phyloP scores from a whole-genome alignment of 2,329 filamentous ascomycete species.

The Aspergillus spinulosporus region DNA sequence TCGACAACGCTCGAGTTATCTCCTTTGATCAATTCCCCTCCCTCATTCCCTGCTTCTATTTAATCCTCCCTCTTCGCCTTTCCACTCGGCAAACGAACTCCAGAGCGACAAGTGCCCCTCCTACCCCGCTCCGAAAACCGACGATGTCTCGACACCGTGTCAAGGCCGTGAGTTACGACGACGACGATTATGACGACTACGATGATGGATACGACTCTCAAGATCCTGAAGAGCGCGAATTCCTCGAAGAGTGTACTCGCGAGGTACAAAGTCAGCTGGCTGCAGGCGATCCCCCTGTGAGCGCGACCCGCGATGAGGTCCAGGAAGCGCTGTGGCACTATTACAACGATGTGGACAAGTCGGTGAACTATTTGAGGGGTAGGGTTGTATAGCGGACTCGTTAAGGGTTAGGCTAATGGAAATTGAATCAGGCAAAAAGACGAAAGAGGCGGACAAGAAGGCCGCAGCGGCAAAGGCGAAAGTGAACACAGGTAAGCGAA shows the following conservation, averaged over 20 bases:
- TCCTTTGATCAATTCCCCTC: too few relatives aligned
- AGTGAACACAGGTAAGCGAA: slow-evolving; percentile 28
- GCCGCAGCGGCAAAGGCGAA: slow-evolving; percentile 26
- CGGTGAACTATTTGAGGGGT: slow-evolving; percentile 75
- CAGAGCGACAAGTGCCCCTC: slow-evolving; percentile 1
- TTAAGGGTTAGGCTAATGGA: slow-evolving; percentile 5
- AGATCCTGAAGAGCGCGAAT: slow-evolving; percentile 49
- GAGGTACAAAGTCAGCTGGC: slow-evolving; percentile 69
- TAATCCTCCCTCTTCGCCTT: not conserved
- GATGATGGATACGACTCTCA: slow-evolving; percentile 44
- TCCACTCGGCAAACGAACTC: not conserved
- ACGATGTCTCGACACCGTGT: slow-evolving; percentile 49
- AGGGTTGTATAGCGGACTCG: slow-evolving; percentile 31
- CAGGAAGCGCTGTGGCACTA: slow-evolving; percentile 93
- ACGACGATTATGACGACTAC: slow-evolving; percentile 39
- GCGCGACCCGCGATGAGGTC: slow-evolving; percentile 69
- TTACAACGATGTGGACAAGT: slow-evolving; percentile 88
- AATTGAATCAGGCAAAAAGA: slow-evolving; percentile 32
- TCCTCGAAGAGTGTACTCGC: slow-evolving; percentile 65
- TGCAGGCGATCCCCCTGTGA: slow-evolving; percentile 57
- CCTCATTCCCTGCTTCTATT: not conserved
- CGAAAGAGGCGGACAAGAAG: slow-evolving; percentile 40
- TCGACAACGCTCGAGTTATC: too few relatives aligned
- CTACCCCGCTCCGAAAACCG: slow-evolving; percentile 2
- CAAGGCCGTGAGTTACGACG: slow-evolving; percentile 46